These are phyloP conservation scores for Telfairia occidentalis DNA, from an alignment of 331 rosid species.

Conservation along the genomic window DNA sequence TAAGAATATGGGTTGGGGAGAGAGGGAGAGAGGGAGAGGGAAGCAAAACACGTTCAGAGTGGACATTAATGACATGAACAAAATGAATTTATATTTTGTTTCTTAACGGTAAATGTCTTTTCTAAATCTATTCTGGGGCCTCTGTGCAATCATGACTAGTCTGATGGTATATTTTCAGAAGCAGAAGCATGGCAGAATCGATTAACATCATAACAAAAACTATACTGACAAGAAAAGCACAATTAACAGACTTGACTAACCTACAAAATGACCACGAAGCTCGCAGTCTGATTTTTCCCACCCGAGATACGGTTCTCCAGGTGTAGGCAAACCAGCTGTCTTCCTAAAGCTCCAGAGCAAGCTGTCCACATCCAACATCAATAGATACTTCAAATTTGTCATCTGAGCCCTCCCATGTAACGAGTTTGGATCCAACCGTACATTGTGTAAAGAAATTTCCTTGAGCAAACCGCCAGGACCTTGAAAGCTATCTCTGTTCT, in stretches of 20 bases:
- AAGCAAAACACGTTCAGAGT: background rate
- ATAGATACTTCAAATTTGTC: slow-evolving; percentile 62
- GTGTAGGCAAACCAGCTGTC: slow-evolving; percentile 62
- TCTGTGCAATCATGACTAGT: background rate
- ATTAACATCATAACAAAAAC: background rate
- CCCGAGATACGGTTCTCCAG: slow-evolving; percentile 52
- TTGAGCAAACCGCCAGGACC: slow-evolving; percentile 40
- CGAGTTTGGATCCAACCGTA: slow-evolving; percentile 43
- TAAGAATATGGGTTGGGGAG: background rate
- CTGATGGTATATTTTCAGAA: background rate
- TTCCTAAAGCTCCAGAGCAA: slow-evolving; percentile 81
- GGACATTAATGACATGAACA: background rate
- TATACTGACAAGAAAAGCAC: background rate
- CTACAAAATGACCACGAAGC: slow-evolving; percentile 96
- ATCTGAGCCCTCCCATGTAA: slow-evolving; percentile 47
- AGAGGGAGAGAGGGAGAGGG: background rate
- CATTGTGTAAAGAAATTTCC: slow-evolving; percentile 57
- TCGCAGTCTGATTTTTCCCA: slow-evolving; percentile 50
- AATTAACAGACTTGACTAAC: slow-evolving; percentile 28
- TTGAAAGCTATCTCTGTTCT: slow-evolving; percentile 20
- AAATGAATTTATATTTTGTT: background rate
- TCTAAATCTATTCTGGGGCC: background rate
- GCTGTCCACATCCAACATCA: slow-evolving; percentile 67
- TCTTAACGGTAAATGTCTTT: background rate
- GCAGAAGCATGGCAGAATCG: background rate